Conservation (phyloP, 768 basidiomycete species). For the Hortiboletus campestris region DNA sequence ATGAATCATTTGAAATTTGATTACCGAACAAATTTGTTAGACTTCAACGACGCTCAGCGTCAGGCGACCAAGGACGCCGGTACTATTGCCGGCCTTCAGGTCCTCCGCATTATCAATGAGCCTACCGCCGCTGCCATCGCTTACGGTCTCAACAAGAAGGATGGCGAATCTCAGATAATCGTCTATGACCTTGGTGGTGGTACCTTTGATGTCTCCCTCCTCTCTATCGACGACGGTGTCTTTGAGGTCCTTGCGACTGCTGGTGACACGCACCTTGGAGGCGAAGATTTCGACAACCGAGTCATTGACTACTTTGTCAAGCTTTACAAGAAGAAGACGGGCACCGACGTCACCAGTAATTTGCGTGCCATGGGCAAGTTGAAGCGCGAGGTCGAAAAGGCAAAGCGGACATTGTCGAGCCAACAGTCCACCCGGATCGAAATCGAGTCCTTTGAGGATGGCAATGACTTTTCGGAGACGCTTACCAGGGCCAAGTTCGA, state of each 20-base stretch:
- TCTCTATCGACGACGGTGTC: conserved; percentile 92
- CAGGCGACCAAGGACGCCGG: conserved; percentile 99
- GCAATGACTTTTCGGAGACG: conserved; percentile 96
- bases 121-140: conserved; percentile 97
- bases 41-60: conserved; percentile 99
- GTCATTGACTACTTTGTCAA: conserved; percentile 90
- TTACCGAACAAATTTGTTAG: conserved; percentile 44
- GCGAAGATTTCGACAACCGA: conserved; percentile 95
- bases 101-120: conserved; percentile 98
- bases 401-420: conserved; percentile 88
- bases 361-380: conserved; percentile 85
- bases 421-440: conserved; percentile 92
- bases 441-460: conserved; percentile 93
- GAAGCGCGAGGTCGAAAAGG: conserved; percentile 91
- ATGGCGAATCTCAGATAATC: conserved; percentile 91
- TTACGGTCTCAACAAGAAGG: conserved; percentile 97
- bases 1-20: background rate
- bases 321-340: conserved; percentile 89
- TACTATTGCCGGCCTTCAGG: conserved; percentile 89
- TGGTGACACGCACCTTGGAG: conserved; percentile 93
- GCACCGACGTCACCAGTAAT: conserved; percentile 77
- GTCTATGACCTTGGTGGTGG: conserved; percentile 99
- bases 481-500: conserved; percentile 98
- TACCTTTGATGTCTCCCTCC: conserved; percentile 97
- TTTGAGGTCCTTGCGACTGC: conserved; percentile 89